These are phyloP conservation scores for Thermoascus crustaceus DNA, from an alignment of 2,329 filamentous ascomycete species.

Conservation along the genomic window DNA sequence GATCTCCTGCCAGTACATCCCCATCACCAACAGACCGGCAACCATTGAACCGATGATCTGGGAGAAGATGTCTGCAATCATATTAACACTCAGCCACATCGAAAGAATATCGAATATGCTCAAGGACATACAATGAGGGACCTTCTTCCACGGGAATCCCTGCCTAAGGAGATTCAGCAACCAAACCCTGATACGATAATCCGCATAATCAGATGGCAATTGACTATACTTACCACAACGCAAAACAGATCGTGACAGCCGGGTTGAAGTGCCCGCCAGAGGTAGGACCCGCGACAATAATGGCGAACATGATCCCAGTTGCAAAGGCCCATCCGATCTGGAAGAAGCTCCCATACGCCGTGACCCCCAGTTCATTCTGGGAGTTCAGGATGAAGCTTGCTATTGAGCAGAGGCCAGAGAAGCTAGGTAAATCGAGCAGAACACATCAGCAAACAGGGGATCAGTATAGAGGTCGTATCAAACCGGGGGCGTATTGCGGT, in stretches of 20 bases:
- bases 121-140: constrained; percentile 14
- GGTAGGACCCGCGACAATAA: constrained; percentile 48
- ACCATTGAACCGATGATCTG: constrained; percentile 52
- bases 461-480: neutral
- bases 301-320: constrained; percentile 51
- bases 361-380: constrained; percentile 23
- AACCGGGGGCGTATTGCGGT: neutral
- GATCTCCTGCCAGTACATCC: constrained; percentile 49
- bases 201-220: too few relatives aligned
- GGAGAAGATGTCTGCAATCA: constrained; percentile 42
- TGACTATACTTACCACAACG: constrained; percentile 18
- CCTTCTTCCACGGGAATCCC: constrained; percentile 51
- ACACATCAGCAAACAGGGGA: neutral
- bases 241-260: constrained; percentile 40
- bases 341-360: constrained; percentile 44
- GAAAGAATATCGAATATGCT: neutral
- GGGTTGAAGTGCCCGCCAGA: constrained; percentile 52
- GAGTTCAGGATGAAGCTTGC: constrained; percentile 44
- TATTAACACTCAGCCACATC: neutral
- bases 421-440: constrained; percentile 13
- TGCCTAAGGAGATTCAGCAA: constrained; percentile 37
- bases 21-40: constrained; percentile 48
- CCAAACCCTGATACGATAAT: too few relatives aligned
- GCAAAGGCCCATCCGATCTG: constrained; percentile 50
- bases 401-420: constrained; percentile 47